These are phyloP conservation scores for Mollisia scopiformis DNA, from an alignment of 2,329 filamentous ascomycete genomes.

Conservation along the genomic window DNA sequence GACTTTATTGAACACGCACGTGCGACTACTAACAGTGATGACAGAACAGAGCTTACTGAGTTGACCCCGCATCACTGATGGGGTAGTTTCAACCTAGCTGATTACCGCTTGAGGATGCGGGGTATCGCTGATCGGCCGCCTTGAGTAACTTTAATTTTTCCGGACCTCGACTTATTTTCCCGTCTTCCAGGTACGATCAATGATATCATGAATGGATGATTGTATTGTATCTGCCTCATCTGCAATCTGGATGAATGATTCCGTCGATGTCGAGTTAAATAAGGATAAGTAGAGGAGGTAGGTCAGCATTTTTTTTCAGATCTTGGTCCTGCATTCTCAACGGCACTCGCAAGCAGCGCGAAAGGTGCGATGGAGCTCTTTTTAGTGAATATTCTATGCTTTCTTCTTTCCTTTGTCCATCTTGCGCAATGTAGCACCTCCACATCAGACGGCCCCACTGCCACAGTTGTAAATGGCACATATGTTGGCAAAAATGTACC, in stretches of 20 bases:
- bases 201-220: background rate
- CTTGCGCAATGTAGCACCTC: background rate
- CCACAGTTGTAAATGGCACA: conserved; percentile 28
- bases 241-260: no score
- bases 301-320: no score
- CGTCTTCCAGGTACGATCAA: background rate
- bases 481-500: conserved; percentile 28
- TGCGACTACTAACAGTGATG: no score
- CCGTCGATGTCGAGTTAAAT: no score
- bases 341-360: background rate
- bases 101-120: background rate
- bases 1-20: no score
- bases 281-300: no score
- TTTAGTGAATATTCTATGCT: background rate
- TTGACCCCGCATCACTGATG: no score
- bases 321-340: background rate
- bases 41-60: no score
- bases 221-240: background rate
- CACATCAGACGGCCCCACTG: conserved; percentile 19
- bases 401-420: background rate
- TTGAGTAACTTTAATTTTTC: background rate
- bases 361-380: background rate
- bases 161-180: background rate
- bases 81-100: no score
- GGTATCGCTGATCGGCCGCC: background rate